Evolutionary conservation across 345 rosid species (phyloP), one percentile per base, ranked within the genome.

Genomic region (Chamaenerion angustifolium): DNA sequence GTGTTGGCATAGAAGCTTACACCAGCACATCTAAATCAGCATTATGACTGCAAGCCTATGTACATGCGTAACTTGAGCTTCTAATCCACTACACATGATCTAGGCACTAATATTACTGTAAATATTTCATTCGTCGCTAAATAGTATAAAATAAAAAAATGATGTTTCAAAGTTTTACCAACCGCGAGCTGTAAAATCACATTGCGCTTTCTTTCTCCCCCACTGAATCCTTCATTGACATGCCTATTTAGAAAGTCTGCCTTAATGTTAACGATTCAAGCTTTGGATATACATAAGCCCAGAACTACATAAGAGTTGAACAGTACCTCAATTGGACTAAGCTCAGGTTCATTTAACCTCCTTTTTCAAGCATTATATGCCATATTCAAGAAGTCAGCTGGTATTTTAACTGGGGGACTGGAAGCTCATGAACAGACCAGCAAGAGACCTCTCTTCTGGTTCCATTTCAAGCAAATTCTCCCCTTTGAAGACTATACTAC

Each of bases 211-310:
- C 75, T 88, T 76, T 93, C 96, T 56, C 96, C 99, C 12, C 99
- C 96, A 56, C 98, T 92, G 59, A 92, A 92, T 16, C 98, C 99
- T 79, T 85, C 99, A 71, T 93, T 88, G 40, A 93, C 99, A 70
- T 92, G 88, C 74, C 99, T 72, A 63, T 85, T 80, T 23, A 92
- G 85, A 66, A 88, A 92, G 71, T 87, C 96, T 0, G 67, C 80
- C 75, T 82, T 82, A 90, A 88, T 88, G 68, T 85, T 92, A 92
- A 77, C 35, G 71, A 73, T 63, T 77, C 80, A 6, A 92, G 90
- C 68, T 92, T 92, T 45, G 95, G 80, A 57, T 65, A 74, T 47
- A 92, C 51, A 54, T 75, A 77, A 55, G 78, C 76, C 68, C 71
- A 88, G 72, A 92, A 84, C 99, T 88, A 88, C 84, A n/a, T n/a